Base-by-base conservation (phyloP, 2,329 filamentous ascomycete genomes). In the Ceratocystis cacaofunesta region DNA sequence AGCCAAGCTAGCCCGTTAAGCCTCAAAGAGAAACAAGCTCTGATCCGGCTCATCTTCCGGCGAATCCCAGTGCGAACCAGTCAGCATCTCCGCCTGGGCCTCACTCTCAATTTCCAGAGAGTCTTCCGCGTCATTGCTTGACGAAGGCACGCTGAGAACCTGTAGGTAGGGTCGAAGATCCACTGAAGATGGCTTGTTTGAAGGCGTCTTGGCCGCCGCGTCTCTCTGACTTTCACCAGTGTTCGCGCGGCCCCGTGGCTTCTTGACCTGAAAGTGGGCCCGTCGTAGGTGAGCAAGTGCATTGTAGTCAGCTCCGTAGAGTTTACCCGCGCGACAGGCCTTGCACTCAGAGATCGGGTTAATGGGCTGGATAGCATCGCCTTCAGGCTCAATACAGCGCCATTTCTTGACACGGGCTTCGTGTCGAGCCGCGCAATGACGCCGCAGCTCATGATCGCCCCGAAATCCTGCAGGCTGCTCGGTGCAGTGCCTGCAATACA, bases 261-360 rank as follows among this genome's bases (percentile, higher is more conserved):
- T 72, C 74, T 82, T 83, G 63, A 79, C 86, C 72, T 88, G 89
- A 79, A 96, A 97, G 73, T 97, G 92, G 0, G 88, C 87, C 62
- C 92, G 85, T 52, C 92, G 83, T 7, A 97, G 81, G 73, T 97
- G 92, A 0, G 91, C 92, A 0, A 91, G 91, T 0, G 92, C 92
- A 71, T 97, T 97, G 76, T 97, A 96, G 76, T 96, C 94, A 17
- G 89, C 89, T 2, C 88, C 88, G 70, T 97, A 97, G 67, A 83
- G 82, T 78, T 96, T 96, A 65, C 81, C 77, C 57, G 81, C 81
- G 61, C 80, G 82, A 74, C 92, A 97, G 61, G 88, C 83, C 75
- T 95, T 95, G 82, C 92, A 96, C 70, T 88, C 87, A 62, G 79
- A 78, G 43, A 97, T 81, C 50, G 91, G 86, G 58, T 65, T 66